Evolutionary conservation across 2,329 filamentous ascomycete species (phyloP).

Genomic region (Fusarium compactum): DNA sequence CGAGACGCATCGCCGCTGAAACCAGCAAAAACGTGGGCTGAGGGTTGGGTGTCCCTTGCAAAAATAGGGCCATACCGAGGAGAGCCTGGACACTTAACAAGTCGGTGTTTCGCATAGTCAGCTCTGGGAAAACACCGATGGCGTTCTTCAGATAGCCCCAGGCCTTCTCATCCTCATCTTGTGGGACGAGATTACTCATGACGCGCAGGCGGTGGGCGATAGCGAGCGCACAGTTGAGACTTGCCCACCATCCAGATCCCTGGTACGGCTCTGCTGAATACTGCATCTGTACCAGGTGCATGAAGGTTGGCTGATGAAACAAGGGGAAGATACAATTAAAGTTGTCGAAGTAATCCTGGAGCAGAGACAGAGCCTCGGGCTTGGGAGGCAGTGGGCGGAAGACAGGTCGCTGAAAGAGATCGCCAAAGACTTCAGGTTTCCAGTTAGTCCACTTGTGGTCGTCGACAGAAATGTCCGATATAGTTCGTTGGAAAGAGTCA

Average conservation of each 20-base stretch:
- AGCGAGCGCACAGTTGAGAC: constrained; percentile 92
- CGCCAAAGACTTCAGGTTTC: constrained; percentile 97
- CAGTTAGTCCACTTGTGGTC: constrained; percentile 97
- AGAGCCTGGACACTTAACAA: constrained; percentile 94
- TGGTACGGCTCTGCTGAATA: constrained; percentile 94
- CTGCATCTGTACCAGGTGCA: constrained; percentile 94
- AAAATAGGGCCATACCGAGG: constrained; percentile 91
- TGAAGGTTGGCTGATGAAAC: constrained; percentile 97
- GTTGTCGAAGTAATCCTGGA: constrained; percentile 96
- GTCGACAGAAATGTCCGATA: constrained; percentile 88
- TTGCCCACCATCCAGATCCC: constrained; percentile 98
- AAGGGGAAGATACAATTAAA: constrained; percentile 99
- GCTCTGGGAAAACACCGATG: constrained; percentile 89
- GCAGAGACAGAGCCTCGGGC: constrained; percentile 85
- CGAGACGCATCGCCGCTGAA: constrained; percentile 87
- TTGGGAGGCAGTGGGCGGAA: constrained; percentile 88
- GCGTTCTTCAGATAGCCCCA: constrained; percentile 98
- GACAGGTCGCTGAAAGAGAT: constrained; percentile 87
- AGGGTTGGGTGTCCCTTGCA: constrained; percentile 96
- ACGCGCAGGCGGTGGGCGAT: constrained; percentile 92
- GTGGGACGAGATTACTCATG: constrained; percentile 92
- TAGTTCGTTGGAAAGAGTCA: constrained; percentile 93
- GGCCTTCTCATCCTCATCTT: constrained; percentile 92
- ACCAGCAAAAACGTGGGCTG: constrained; percentile 94
- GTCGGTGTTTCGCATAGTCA: constrained; percentile 96